Percentiles rank a stretch among this genome's conserved stretches.
Evolutionary conservation across 768 basidiomycete species (phyloP).

Genomic region (Amanita brunnescens): DNA sequence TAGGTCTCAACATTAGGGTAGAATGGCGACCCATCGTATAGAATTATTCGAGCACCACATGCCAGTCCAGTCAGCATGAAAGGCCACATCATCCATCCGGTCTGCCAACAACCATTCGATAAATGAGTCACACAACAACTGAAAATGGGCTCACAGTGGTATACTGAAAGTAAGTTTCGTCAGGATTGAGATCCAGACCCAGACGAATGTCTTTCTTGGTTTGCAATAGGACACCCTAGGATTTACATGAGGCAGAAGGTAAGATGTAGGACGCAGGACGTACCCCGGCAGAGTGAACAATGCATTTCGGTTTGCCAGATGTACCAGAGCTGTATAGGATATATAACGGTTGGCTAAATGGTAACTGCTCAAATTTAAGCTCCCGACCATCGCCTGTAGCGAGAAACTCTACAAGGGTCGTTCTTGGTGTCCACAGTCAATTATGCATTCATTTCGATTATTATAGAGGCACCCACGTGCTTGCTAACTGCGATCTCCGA

Average conservation of each 20-base stretch:
- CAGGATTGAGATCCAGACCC: slow-evolving; percentile 29
- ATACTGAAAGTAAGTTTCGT: slow-evolving; percentile 65
- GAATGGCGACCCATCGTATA: slow-evolving; percentile 49
- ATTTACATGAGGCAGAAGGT: neutral
- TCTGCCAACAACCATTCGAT: slow-evolving; percentile 37
- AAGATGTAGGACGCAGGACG: slow-evolving; percentile 12
- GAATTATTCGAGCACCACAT: slow-evolving; percentile 30
- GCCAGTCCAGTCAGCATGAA: slow-evolving; percentile 22
- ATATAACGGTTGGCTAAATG: slow-evolving; percentile 72
- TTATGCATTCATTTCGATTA: slow-evolving; percentile 20
- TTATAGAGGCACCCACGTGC: slow-evolving; percentile 21
- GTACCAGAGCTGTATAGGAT: slow-evolving; percentile 86
- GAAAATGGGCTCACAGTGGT: slow-evolving; percentile 43
- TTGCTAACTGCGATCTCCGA: slow-evolving; percentile 19
- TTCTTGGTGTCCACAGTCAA: slow-evolving; percentile 18
- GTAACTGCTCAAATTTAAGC: slow-evolving; percentile 60
- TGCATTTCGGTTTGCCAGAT: slow-evolving; percentile 79
- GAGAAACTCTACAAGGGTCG: slow-evolving; percentile 44
- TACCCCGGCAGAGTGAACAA: slow-evolving; percentile 71
- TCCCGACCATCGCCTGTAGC: slow-evolving; percentile 36
- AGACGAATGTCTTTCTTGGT: slow-evolving; percentile 51
- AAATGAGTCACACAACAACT: neutral
- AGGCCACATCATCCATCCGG: slow-evolving; percentile 41
- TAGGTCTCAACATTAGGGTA: slow-evolving; percentile 33
- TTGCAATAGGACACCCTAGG: slow-evolving; percentile 67